These are phyloP conservation scores for Eimeria zaria DNA, from an alignment of 169 alveolate genomes.

Conservation along the genomic window DNA sequence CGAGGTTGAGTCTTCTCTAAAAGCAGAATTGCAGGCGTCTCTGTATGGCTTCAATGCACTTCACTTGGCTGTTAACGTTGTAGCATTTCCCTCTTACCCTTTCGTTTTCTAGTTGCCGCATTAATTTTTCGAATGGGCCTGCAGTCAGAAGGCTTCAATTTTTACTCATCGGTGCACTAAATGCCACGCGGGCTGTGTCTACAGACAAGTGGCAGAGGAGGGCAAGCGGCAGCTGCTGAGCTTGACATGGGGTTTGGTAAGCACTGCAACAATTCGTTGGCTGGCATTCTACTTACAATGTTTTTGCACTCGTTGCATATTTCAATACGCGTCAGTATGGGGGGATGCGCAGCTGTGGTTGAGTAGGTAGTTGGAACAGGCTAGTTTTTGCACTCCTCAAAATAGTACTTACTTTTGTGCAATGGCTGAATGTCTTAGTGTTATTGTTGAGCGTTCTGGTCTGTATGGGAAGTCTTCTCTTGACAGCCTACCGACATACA, in stretches of 20 bases:
- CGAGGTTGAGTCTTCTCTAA: conserved; percentile 18
- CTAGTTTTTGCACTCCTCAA: background rate
- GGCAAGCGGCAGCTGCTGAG: conserved; percentile 74
- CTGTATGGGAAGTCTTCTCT: background rate
- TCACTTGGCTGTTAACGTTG: background rate
- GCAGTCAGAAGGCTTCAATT: conserved; percentile 2
- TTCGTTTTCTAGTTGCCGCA: background rate
- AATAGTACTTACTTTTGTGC: background rate
- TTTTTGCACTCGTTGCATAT: background rate
- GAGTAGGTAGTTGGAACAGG: background rate
- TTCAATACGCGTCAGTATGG: background rate
- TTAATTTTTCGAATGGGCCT: background rate
- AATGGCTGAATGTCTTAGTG: background rate
- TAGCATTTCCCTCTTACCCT: background rate
- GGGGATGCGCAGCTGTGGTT: background rate
- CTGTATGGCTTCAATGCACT: conserved; percentile 3
- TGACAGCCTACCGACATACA: background rate
- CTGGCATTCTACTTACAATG: background rate
- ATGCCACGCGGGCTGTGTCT: background rate
- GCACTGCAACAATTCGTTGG: background rate
- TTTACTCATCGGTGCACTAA: background rate
- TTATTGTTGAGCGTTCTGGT: background rate
- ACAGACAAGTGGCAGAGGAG: conserved; percentile 58
- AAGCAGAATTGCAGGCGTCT: conserved; percentile 56
- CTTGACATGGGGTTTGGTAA: conserved; percentile 73